phyloP scores from a whole-genome alignment of 306 rosid species.

The Gynostemma pentaphyllum region DNA sequence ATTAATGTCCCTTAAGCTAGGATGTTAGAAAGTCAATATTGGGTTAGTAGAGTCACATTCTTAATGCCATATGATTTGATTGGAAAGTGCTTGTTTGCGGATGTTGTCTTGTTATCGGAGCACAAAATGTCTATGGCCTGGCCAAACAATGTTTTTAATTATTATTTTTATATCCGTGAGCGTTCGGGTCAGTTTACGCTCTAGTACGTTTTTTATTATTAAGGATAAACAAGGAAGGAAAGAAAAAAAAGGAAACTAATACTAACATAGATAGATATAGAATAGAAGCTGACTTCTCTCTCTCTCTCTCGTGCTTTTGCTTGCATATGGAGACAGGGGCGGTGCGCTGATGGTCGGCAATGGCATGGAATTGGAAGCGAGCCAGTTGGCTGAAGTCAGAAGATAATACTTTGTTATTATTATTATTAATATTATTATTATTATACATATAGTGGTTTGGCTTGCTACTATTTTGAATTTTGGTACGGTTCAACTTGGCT shows the following conservation, averaged over 20 bases:
- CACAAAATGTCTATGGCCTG: background rate
- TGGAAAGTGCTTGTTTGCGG: background rate
- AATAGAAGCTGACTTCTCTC: background rate
- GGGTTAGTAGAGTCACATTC: background rate
- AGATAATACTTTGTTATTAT: background rate
- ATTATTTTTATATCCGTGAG: too few relatives aligned
- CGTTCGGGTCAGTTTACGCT: too few relatives aligned
- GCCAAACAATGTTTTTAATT: too few relatives aligned
- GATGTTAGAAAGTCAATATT: slow-evolving; percentile 2
- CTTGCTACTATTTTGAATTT: background rate
- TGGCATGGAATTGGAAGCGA: slow-evolving; percentile 5
- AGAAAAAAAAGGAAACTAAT: too few relatives aligned
- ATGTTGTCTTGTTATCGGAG: background rate
- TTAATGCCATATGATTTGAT: slow-evolving; percentile 7
- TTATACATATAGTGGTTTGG: background rate
- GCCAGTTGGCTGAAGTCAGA: background rate
- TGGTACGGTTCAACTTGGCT: background rate
- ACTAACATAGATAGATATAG: too few relatives aligned
- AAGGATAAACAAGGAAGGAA: too few relatives aligned
- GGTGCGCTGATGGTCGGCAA: slow-evolving; percentile 3
- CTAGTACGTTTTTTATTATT: too few relatives aligned
- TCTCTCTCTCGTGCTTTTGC: background rate
- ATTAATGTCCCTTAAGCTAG: slow-evolving; percentile 3
- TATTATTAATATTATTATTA: too few relatives aligned
- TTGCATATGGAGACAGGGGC: background rate